Evolutionary conservation across 345 rosid genomes (phyloP).

Genomic region (Alliaria petiolata): DNA sequence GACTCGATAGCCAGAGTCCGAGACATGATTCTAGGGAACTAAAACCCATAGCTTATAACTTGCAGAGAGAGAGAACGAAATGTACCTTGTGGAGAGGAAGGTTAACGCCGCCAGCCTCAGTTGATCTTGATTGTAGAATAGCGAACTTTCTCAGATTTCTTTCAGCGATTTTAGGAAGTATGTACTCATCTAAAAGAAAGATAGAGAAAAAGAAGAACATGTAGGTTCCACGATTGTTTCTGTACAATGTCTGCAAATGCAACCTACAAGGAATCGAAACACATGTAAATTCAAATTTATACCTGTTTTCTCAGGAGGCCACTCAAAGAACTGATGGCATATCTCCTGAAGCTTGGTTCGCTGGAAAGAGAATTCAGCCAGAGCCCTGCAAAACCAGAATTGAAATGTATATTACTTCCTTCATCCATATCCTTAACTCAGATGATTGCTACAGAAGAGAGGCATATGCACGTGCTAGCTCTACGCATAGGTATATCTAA

Average conservation of each 20-base stretch:
- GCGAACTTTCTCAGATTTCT: constrained; percentile 70
- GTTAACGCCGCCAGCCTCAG: constrained; percentile 44
- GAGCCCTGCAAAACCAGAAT: constrained; percentile 39
- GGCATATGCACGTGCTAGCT: neutral
- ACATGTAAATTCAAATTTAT: neutral
- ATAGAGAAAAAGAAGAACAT: neutral
- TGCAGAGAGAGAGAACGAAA: neutral
- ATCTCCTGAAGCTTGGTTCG: constrained; percentile 51
- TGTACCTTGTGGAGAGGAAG: constrained; percentile 50
- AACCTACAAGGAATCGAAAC: neutral
- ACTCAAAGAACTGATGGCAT: constrained; percentile 64
- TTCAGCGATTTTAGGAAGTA: constrained; percentile 93
- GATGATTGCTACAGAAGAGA: constrained; percentile 1
- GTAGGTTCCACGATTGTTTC: neutral
- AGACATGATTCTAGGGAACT: neutral
- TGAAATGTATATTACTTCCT: neutral
- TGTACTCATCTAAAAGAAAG: constrained; percentile 59
- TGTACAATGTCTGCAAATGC: constrained; percentile 5
- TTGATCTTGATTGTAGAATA: constrained; percentile 49
- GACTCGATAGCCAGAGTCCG: neutral
- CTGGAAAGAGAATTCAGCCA: constrained; percentile 56
- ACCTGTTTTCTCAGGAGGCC: constrained; percentile 87
- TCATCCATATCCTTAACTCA: no score
- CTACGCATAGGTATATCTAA: neutral
- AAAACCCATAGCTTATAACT: neutral